Evolutionary conservation across 2,329 filamentous ascomycete species (phyloP), one percentile per base, ranked within the genome.

Genomic region (Lojkania enalia): DNA sequence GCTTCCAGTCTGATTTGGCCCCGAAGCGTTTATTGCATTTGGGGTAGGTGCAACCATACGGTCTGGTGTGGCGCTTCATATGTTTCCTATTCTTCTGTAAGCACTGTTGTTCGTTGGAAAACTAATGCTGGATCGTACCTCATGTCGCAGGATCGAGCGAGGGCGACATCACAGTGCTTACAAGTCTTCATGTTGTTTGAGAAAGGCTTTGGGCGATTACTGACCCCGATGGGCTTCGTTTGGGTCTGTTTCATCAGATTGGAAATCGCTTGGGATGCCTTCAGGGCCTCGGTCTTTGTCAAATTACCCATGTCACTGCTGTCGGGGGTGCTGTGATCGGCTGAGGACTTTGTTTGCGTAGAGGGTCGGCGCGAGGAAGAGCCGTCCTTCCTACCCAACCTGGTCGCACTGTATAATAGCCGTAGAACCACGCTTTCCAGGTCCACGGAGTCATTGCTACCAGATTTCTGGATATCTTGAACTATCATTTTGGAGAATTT

Each of bases 1-100:
- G 83, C 64, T 95, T 95, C 91, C 84, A 96, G 68, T 96, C 91
- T 47, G 90, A 91, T 64, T 96, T 95, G 67, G 87, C 91, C n/a
- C 91, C 91, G 55, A 96, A 96, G 0, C 65, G 75, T 61, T 89
- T 90, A 37, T 71, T 67, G 60, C 91, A 96, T 20, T 73, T 70
- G 6, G 75, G 69, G 52, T 84, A 87, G 0, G 90, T 95, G 67
- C 91, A 96, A 11, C 84, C 84, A 51, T 92, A 96, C 0, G 90
- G 91, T 53, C 83, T 84, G 5, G 81, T 78, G 65, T 96, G 91
- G 1, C 90, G 83, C 63, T 90, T 92, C 66, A 82, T 75, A 64
- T 96, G 91, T 67, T 96, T 96, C 53, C 88, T 92, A 12, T 29
- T 5, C 5, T 20, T 39, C 12, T 16, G 23, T n/a, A 30, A 31